A percentile compares a stretch with the other conserved stretches of the same genome.
These are phyloP conservation scores for Xylaria arbuscula DNA, from an alignment of 2,329 filamentous ascomycete genomes.

Conservation along the genomic window DNA sequence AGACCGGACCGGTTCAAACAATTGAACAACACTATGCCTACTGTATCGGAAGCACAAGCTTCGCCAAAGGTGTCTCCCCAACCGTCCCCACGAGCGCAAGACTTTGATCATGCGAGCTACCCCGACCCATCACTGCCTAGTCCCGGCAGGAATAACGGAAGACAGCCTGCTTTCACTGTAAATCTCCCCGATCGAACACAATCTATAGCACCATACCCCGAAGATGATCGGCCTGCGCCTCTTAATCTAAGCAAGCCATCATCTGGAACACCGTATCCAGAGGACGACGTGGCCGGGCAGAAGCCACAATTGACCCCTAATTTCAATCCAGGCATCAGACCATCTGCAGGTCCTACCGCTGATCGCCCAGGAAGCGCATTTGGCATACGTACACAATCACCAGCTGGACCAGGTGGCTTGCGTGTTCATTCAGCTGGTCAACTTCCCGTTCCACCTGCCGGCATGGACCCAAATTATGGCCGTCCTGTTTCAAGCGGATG, in stretches of 20 bases:
- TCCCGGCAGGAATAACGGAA: constrained; percentile 51
- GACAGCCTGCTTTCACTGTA: constrained; percentile 64
- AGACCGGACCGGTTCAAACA: constrained; percentile 70
- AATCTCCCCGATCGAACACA: constrained; percentile 63
- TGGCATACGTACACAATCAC: constrained; percentile 62
- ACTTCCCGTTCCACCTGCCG: constrained; percentile 56
- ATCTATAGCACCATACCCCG: constrained; percentile 75
- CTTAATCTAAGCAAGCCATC: constrained; percentile 57
- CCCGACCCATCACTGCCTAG: constrained; percentile 60
- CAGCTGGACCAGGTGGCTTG: constrained; percentile 50
- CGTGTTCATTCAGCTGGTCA: constrained; percentile 61
- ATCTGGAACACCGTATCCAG: constrained; percentile 64
- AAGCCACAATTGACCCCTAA: constrained; percentile 54
- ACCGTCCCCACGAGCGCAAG: constrained; percentile 55
- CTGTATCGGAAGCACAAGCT: constrained; percentile 57
- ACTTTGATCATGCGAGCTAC: constrained; percentile 58
- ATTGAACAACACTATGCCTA: constrained; percentile 58
- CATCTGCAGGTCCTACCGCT: constrained; percentile 60
- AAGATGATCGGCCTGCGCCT: constrained; percentile 71
- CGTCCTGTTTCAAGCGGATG: constrained; percentile 59
- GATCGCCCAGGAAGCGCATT: constrained; percentile 65
- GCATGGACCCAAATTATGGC: constrained; percentile 55
- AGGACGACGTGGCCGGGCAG: constrained; percentile 57
- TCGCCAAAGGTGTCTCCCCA: constrained; percentile 55
- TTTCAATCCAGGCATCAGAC: constrained; percentile 61